phyloP scores from a whole-genome alignment of 768 basidiomycete genomes.

The Cantharellus cinnabarinus region DNA sequence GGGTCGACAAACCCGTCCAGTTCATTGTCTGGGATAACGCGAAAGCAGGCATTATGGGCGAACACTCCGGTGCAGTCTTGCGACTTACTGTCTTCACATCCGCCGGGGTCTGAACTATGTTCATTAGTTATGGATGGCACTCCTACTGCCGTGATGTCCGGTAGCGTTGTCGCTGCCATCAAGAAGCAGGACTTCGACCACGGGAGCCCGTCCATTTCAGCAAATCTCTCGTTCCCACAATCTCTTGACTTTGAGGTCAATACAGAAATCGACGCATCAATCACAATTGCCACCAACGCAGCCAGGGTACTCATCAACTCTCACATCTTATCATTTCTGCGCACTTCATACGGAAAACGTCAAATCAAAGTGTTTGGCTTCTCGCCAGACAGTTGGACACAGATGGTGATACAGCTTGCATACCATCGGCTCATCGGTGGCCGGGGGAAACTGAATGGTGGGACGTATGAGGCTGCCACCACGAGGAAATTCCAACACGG shows the following conservation, averaged over 20 bases:
- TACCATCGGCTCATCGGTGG: slow-evolving; percentile 44
- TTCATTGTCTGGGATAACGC: slow-evolving; percentile 72
- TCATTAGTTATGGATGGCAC: slow-evolving; percentile 60
- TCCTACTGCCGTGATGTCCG: slow-evolving; percentile 52
- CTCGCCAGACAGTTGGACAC: slow-evolving; percentile 91
- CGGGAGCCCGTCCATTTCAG: slow-evolving; percentile 18
- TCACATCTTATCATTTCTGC: slow-evolving; percentile 40
- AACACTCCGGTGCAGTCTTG: slow-evolving; percentile 35
- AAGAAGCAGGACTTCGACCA: slow-evolving; percentile 44
- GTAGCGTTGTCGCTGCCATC: slow-evolving; percentile 43
- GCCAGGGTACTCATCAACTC: slow-evolving; percentile 37
- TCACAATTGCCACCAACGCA: slow-evolving; percentile 33
- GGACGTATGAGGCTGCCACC: slow-evolving; percentile 86
- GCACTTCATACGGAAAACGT: slow-evolving; percentile 66
- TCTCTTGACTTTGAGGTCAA: slow-evolving; percentile 48
- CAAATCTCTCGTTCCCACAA: slow-evolving; percentile 17
- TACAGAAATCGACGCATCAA: slow-evolving; percentile 27
- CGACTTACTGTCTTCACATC: not conserved
- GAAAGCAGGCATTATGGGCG: slow-evolving; percentile 74
- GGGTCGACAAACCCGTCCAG: slow-evolving; percentile 81
- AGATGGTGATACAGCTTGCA: slow-evolving; percentile 80
- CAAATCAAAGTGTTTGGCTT: slow-evolving; percentile 70
- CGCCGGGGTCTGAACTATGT: not conserved
- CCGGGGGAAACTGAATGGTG: slow-evolving; percentile 29
- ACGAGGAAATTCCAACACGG: slow-evolving; percentile 80